These are phyloP conservation scores for Fusarium albosuccineum DNA, from an alignment of 2,329 filamentous ascomycete genomes.

Conservation along the genomic window DNA sequence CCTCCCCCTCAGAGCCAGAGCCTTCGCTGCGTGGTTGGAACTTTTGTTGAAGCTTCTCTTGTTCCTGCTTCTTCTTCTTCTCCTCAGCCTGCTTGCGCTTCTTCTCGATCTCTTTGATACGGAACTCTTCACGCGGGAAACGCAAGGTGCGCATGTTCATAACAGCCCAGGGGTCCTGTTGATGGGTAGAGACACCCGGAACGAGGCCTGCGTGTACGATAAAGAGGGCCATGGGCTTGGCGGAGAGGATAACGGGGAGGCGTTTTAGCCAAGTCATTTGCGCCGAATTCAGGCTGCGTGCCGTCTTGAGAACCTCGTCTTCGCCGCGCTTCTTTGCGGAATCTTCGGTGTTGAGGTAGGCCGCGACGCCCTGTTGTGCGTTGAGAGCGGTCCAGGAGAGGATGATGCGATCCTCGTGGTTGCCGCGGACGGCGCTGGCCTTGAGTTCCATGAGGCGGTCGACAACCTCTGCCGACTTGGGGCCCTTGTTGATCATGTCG, in stretches of 20 bases:
- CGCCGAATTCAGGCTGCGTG: constrained; percentile 64
- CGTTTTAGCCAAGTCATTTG: constrained; percentile 77
- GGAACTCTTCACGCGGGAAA: constrained; percentile 58
- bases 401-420: constrained; percentile 92
- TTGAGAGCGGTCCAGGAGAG: constrained; percentile 64
- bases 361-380: constrained; percentile 43
- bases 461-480: constrained; percentile 83
- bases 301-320: constrained; percentile 63
- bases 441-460: constrained; percentile 78
- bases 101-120: constrained; percentile 52
- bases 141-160: constrained; percentile 94
- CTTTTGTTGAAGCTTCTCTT: constrained; percentile 12
- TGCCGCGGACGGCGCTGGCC: constrained; percentile 88
- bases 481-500: constrained; percentile 88
- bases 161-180: constrained; percentile 81
- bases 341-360: constrained; percentile 44
- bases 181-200: constrained; percentile 76
- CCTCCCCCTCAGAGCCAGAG: constrained; percentile 1
- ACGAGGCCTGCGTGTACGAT: constrained; percentile 90
- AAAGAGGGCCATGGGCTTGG: constrained; percentile 74
- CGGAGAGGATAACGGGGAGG: constrained; percentile 82
- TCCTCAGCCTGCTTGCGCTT: constrained; percentile 43
- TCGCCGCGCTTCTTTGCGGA: constrained; percentile 51
- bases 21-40: constrained; percentile 18
- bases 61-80: constrained; percentile 34